A percentile compares a stretch with the other conserved stretches of the same genome.
phyloP scores from a whole-genome alignment of 2,329 filamentous ascomycete genomes.

The Colletotrichum liaoningense region DNA sequence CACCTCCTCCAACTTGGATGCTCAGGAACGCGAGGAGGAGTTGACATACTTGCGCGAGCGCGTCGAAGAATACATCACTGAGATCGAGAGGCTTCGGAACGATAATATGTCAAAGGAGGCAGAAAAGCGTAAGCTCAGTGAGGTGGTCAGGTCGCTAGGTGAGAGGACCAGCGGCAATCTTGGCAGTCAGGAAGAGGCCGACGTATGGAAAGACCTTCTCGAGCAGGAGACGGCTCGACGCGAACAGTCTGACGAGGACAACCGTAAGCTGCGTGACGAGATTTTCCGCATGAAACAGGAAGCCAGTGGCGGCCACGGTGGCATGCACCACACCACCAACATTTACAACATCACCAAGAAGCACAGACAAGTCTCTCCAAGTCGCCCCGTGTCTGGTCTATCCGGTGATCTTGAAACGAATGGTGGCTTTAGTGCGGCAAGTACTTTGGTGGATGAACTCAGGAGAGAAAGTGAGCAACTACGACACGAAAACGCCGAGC shows the following conservation, averaged over 20 bases:
- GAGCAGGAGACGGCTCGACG: slow-evolving; percentile 91
- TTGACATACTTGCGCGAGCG: slow-evolving; percentile 86
- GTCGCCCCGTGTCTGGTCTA: slow-evolving; percentile 60
- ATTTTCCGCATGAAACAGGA: slow-evolving; percentile 78
- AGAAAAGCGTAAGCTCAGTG: slow-evolving; percentile 87
- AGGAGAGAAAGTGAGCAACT: slow-evolving; percentile 78
- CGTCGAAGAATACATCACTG: slow-evolving; percentile 83
- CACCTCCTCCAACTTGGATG: slow-evolving; percentile 66
- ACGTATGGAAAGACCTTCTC: slow-evolving; percentile 95
- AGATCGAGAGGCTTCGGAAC: slow-evolving; percentile 84
- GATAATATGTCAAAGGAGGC: slow-evolving; percentile 84
- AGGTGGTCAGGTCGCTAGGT: slow-evolving; percentile 73
- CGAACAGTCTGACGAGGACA: slow-evolving; percentile 92
- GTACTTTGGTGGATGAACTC: slow-evolving; percentile 81
- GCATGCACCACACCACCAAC: slow-evolving; percentile 70
- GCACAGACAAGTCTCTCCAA: slow-evolving; percentile 58
- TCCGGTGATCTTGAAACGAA: slow-evolving; percentile 64
- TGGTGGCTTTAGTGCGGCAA: slow-evolving; percentile 67
- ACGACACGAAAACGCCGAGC: slow-evolving; percentile 90
- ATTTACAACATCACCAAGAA: slow-evolving; percentile 74
- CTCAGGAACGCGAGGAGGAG: slow-evolving; percentile 83
- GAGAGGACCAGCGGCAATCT: slow-evolving; percentile 61
- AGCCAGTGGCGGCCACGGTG: slow-evolving; percentile 49
- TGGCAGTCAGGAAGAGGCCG: slow-evolving; percentile 72
- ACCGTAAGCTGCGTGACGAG: slow-evolving; percentile 85